A percentile compares a stretch with the other conserved stretches of the same genome.
Evolutionary conservation across 371 early-diverging fungal species (phyloP).

Genomic region (Nematocida sp.): DNA sequence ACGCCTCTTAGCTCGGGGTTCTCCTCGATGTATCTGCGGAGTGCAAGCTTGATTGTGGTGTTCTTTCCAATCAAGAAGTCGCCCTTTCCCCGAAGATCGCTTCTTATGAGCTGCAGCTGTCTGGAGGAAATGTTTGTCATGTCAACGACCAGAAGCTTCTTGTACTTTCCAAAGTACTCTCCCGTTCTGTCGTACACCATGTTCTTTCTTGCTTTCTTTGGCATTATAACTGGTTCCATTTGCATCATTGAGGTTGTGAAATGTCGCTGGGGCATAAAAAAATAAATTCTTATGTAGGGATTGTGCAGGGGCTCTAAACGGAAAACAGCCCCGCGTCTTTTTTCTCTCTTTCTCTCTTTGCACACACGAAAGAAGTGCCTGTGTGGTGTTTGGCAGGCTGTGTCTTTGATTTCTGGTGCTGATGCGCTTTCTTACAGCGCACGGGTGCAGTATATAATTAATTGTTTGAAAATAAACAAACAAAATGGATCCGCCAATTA

Average conservation of each 20-base stretch:
- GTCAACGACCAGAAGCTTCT: slow-evolving; percentile 81
- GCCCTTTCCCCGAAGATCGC: slow-evolving; percentile 77
- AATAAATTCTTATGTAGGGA: slow-evolving; percentile 1
- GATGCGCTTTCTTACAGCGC: no score
- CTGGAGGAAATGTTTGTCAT: slow-evolving; percentile 98
- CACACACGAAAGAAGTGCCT: no score
- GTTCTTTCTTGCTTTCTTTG: slow-evolving; percentile 50
- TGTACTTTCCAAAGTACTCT: slow-evolving; percentile 56
- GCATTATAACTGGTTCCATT: slow-evolving; percentile 29
- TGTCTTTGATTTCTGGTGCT: no score
- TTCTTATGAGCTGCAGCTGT: slow-evolving; percentile 97
- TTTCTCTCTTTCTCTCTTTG: no score
- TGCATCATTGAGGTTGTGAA: slow-evolving; percentile 53
- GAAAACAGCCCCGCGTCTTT: no score
- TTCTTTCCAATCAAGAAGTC: slow-evolving; percentile 98
- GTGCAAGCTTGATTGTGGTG: slow-evolving; percentile 94
- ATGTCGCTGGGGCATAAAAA: slow-evolving; percentile 20
- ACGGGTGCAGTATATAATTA: no score
- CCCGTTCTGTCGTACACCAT: slow-evolving; percentile 54
- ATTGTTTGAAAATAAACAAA: slow-evolving; percentile 10
- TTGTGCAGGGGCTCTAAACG: not conserved
- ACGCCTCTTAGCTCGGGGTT: slow-evolving; percentile 72
- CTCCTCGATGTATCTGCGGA: slow-evolving; percentile 69
- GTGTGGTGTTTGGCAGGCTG: no score
- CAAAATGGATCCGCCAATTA: slow-evolving; percentile 41